These are phyloP conservation scores for Pythium phragmitis DNA, from an alignment of 352 stramenopile species.

Conservation along the genomic window DNA sequence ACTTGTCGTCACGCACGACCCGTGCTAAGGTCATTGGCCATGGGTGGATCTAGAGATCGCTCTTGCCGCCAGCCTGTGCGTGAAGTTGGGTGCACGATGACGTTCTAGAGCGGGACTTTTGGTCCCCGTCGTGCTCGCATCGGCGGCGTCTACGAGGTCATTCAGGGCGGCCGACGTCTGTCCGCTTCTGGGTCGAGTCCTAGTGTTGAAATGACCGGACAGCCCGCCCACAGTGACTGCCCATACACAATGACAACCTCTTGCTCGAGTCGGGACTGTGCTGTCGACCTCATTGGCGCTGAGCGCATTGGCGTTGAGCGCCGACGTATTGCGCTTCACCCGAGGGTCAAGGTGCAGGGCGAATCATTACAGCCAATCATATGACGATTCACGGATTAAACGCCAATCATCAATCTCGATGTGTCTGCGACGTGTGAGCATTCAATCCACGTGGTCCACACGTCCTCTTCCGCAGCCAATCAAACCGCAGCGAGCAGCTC, in stretches of 20 bases:
- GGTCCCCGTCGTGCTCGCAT: slow-evolving; percentile 14
- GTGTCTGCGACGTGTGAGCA: slow-evolving; percentile 14
- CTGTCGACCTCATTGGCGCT: slow-evolving; percentile 4
- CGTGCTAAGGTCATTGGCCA: not conserved
- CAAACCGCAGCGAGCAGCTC: slow-evolving; percentile 6
- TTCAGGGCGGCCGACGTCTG: slow-evolving; percentile 9
- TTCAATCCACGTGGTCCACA: not conserved
- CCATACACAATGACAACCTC: slow-evolving; percentile 36
- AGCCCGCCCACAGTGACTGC: slow-evolving; percentile 41
- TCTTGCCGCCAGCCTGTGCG: not conserved
- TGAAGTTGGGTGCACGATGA: not conserved
- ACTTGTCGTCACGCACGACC: no score
- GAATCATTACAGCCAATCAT: slow-evolving; percentile 3
- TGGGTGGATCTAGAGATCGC: not conserved
- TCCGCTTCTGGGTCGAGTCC: not conserved
- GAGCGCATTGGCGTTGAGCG: slow-evolving; percentile 12
- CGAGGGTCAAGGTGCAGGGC: slow-evolving; percentile 3
- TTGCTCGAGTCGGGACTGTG: slow-evolving; percentile 10
- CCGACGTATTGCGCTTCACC: slow-evolving; percentile 17
- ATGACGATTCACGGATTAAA: not conserved
- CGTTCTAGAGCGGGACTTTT: slow-evolving; percentile 16
- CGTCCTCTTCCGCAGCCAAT: slow-evolving; percentile 8
- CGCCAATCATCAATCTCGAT: not conserved
- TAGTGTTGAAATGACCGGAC: slow-evolving; percentile 22
- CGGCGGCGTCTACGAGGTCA: slow-evolving; percentile 17